A percentile compares a stretch with the other conserved stretches of the same genome.
Evolutionary conservation across 495 filamentous ascomycete species (phyloP).

Genomic region (Patellaria atrata): DNA sequence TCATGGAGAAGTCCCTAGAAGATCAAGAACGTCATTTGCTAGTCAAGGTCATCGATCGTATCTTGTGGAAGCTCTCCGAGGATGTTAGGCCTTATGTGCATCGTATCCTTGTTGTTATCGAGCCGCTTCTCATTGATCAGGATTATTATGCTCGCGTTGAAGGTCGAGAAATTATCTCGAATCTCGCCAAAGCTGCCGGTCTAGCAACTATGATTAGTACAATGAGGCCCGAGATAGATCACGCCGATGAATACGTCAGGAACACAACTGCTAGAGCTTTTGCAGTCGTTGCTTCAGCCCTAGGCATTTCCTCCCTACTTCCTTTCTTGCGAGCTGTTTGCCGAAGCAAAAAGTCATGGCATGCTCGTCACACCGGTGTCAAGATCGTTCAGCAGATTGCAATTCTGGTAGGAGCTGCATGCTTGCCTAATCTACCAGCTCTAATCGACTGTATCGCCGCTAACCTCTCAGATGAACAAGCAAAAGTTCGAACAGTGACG

Average conservation of each 20-base stretch:
- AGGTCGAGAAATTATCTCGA: constrained; percentile 96
- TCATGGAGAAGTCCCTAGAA: constrained; percentile 98
- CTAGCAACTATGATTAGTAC: constrained; percentile 98
- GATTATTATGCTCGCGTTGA: constrained; percentile 99
- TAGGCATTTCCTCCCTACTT: constrained; percentile 88
- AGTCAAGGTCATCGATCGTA: constrained; percentile 97
- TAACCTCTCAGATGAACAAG: constrained; percentile 93
- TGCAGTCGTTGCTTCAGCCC: constrained; percentile 89
- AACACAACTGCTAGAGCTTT: constrained; percentile 98
- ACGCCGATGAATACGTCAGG: constrained; percentile 96
- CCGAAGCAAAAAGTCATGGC: constrained; percentile 97
- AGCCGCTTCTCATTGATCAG: constrained; percentile 95
- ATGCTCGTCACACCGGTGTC: constrained; percentile 96
- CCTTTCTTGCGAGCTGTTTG: constrained; percentile 94
- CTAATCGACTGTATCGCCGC: constrained; percentile 93
- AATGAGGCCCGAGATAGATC: constrained; percentile 98
- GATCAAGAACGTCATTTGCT: constrained; percentile 97
- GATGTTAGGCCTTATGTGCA: constrained; percentile 93
- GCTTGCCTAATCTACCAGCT: constrained; percentile 89
- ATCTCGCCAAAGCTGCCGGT: constrained; percentile 90
- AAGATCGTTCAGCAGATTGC: constrained; percentile 99
- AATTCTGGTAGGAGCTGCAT: constrained; percentile 98
- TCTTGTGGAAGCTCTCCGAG: constrained; percentile 96
- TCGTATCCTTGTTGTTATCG: constrained; percentile 97
- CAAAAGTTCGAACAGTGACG: constrained; percentile 92